Percentiles rank a stretch among this genome's conserved stretches.
Evolutionary conservation across 306 rosid genomes (phyloP).

Genomic region (Begonia loranthoides): DNA sequence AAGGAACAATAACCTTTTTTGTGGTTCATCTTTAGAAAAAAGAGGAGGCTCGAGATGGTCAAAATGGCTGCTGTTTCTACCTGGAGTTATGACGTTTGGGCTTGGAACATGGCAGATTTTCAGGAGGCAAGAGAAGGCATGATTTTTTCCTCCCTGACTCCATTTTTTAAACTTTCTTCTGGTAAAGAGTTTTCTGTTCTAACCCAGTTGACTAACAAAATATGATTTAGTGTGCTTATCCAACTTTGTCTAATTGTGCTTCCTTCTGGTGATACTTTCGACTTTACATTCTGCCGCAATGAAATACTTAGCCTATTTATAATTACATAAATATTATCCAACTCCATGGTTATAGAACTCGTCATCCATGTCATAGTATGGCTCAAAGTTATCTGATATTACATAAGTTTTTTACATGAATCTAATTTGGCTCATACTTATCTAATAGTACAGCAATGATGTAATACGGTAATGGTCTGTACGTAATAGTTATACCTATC

Average conservation of each 20-base stretch:
- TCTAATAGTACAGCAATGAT: too few species aligned
- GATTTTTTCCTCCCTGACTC: neutral
- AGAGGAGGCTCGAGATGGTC: constrained; percentile 48
- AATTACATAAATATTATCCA: too few species aligned
- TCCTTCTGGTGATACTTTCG: neutral
- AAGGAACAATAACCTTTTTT: neutral
- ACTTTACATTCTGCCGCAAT: neutral
- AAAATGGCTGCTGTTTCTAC: constrained; percentile 65
- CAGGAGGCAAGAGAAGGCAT: constrained; percentile 83
- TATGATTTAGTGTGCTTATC: too few species aligned
- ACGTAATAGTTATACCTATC: too few species aligned
- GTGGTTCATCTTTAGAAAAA: constrained; percentile 9
- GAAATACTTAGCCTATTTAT: neutral
- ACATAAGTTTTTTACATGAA: too few species aligned
- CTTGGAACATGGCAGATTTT: constrained; percentile 95
- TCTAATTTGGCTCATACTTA: too few species aligned
- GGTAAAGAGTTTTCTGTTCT: neutral
- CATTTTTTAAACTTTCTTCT: neutral
- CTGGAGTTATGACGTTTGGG: constrained; percentile 88
- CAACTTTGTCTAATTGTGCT: neutral
- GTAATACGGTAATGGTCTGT: too few species aligned
- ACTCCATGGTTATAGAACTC: too few species aligned
- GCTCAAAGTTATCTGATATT: too few species aligned
- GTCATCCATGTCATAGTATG: too few species aligned
- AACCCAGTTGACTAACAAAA: too few species aligned